Base-by-base conservation (phyloP, 2,329 filamentous ascomycete genomes). In the Corinectria fuckeliana region DNA sequence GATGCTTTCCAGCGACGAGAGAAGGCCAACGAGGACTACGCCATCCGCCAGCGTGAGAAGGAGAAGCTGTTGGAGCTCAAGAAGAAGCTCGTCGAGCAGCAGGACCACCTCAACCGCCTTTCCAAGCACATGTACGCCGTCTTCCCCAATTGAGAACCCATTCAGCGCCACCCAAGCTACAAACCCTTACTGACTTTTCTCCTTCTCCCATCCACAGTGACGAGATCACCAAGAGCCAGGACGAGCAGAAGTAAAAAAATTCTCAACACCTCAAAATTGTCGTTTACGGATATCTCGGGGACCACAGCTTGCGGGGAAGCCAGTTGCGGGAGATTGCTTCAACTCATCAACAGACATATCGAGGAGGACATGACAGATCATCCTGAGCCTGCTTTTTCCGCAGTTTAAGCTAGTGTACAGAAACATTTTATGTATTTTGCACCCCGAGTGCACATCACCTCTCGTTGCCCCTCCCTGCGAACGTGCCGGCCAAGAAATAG, bases 1-100 rank as follows among this genome's bases (percentile, higher is more conserved):
- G 94, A 99, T 75, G 88, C 92, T 57, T 99, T 97, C 86, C 92
- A 89, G 81, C 90, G 90, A 81, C 92, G 95, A 71, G 95, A 99
- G 81, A 86, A 89, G 75, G 94, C 94, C 68, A 85, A 82, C 75
- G 95, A 98, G 82, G 89, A 93, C 77, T 86, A 87, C 70, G 91
- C 91, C 80, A 93, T 99, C 80, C 87, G 88, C 72, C 82, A 91
- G 81, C 91, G 93, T 75, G 95, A 98, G 86, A 87, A 88, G 81
- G 88, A 93, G 82, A 97, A 97, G 92, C 89, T 97, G 64, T 70
- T 85, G 51, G 86, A 86, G 75, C 88, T 97, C 71, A 89, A 86
- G 79, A 83, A 85, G 81, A 88, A 87, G 82, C 85, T 97, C 66
- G 73, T 78, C 64, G 88, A 91, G 78, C 92, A 97, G 82, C 87